A percentile compares a stretch with the other conserved stretches of the same genome.
These are phyloP conservation scores for Digitaria exilis DNA, from an alignment of 202 grass and related monocot species.

Conservation along the genomic window DNA sequence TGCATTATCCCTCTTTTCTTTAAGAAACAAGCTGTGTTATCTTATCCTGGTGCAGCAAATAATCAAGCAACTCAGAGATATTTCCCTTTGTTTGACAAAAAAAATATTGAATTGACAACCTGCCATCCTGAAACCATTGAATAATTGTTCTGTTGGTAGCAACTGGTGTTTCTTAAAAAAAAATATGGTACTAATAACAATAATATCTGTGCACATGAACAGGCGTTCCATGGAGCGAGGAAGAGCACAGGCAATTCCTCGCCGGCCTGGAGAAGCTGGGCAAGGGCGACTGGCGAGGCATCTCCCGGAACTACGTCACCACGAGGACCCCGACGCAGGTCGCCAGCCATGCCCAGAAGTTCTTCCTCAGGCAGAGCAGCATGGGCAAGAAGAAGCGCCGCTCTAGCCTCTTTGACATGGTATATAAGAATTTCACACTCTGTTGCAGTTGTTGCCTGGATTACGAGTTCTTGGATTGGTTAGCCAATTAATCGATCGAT, in stretches of 20 bases:
- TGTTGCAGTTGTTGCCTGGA: no score
- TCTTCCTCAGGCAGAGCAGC: constrained; percentile 87
- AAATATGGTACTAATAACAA: neutral
- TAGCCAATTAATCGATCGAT: neutral
- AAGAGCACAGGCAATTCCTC: constrained; percentile 86
- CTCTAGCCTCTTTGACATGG: constrained; percentile 88
- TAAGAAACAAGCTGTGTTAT: constrained; percentile 23
- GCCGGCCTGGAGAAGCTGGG: constrained; percentile 79
- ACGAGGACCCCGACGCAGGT: constrained; percentile 90
- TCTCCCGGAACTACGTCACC: constrained; percentile 79
- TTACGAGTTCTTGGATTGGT: neutral
- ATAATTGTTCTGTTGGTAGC: neutral
- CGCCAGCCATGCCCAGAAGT: constrained; percentile 94
- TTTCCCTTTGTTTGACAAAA: neutral
- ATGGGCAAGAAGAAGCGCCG: constrained; percentile 81
- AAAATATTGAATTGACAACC: neutral
- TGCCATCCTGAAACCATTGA: constrained; percentile 5
- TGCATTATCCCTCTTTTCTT: constrained; percentile 15
- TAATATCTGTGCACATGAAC: neutral
- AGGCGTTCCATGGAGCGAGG: constrained; percentile 94
- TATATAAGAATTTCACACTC: no score
- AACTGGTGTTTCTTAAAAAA: neutral
- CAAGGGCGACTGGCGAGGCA: constrained; percentile 95
- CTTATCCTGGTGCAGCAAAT: neutral
- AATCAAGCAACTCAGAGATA: neutral